These are phyloP conservation scores for Xylaria sp. DNA, from an alignment of 2,329 filamentous ascomycete species.

Conservation along the genomic window DNA sequence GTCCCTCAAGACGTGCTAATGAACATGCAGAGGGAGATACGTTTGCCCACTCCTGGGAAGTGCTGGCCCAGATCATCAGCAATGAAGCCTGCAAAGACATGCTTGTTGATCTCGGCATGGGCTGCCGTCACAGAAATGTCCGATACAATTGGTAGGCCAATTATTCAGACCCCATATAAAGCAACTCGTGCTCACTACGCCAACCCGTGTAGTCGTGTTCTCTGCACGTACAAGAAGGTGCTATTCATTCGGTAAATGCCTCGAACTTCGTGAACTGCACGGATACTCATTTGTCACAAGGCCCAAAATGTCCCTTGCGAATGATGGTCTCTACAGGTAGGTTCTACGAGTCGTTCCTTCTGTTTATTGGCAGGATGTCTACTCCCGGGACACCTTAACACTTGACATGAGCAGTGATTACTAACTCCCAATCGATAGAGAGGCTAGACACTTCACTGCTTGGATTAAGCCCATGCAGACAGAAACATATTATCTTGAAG, in stretches of 20 bases:
- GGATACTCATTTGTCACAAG: not conserved
- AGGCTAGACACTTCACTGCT: conserved; percentile 51
- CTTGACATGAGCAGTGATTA: not conserved
- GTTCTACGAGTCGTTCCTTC: not conserved
- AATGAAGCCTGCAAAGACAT: conserved; percentile 31
- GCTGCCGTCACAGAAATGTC: conserved; percentile 25
- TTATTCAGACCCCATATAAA: not conserved
- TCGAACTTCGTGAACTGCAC: not conserved
- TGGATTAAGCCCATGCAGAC: conserved; percentile 52
- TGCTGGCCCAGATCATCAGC: conserved; percentile 31
- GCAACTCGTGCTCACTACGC: not conserved
- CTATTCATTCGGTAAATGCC: conserved; percentile 23
- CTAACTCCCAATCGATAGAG: conserved; percentile 6
- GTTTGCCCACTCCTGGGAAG: conserved; percentile 32
- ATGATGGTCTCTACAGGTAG: conserved; percentile 25
- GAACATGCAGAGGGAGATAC: conserved; percentile 23
- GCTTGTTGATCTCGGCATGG: conserved; percentile 34
- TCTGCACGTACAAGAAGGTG: conserved; percentile 34
- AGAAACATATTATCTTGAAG: conserved; percentile 53
- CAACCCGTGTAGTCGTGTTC: conserved; percentile 19
- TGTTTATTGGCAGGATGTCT: not conserved
- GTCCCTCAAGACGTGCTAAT: not conserved
- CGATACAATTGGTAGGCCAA: conserved; percentile 9
- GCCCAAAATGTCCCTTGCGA: conserved; percentile 35
- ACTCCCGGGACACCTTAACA: not conserved